phyloP scores from a whole-genome alignment of 805 yeast genomes.

The Citeromyces nyonsensis region DNA sequence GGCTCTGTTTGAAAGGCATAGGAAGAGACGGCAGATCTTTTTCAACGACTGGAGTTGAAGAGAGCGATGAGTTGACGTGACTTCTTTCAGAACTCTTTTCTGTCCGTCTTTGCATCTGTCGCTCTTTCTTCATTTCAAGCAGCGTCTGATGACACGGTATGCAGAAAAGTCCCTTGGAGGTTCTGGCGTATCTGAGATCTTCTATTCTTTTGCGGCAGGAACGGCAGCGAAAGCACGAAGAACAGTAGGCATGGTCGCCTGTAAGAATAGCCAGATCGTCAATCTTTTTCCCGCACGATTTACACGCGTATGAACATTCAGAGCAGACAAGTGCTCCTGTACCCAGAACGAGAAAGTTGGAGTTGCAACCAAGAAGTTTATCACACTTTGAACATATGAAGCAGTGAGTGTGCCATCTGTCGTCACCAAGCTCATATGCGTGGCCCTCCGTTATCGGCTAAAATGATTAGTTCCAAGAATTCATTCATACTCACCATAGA shows the following conservation, averaged over 20 bases:
- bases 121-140: slow-evolving; percentile 51
- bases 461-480: too few species aligned
- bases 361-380: slow-evolving; percentile 65
- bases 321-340: slow-evolving; percentile 86
- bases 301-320: slow-evolving; percentile 84
- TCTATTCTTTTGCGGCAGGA: slow-evolving; percentile 77
- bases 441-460: slow-evolving; percentile 68
- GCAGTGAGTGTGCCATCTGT: slow-evolving; percentile 92
- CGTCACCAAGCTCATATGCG: slow-evolving; percentile 88
- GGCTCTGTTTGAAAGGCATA: too few species aligned
- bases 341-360: slow-evolving; percentile 83
- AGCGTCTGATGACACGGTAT: slow-evolving; percentile 82
- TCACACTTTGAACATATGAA: slow-evolving; percentile 81
- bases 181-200: slow-evolving; percentile 82
- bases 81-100: background rate
- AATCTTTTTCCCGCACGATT: slow-evolving; percentile 71
- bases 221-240: slow-evolving; percentile 78
- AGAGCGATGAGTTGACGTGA: slow-evolving; percentile 6
- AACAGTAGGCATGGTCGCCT: slow-evolving; percentile 90
- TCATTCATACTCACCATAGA: too few species aligned
- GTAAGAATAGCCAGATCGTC: slow-evolving; percentile 89
- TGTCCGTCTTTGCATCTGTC: slow-evolving; percentile 23
- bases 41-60: slow-evolving; percentile 30
- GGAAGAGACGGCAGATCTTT: slow-evolving; percentile 4
- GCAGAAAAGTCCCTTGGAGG: slow-evolving; percentile 85